A percentile compares a stretch with the other conserved stretches of the same genome.
Evolutionary conservation across 345 rosid species (phyloP).

Genomic region (Nasturtium officinale): DNA sequence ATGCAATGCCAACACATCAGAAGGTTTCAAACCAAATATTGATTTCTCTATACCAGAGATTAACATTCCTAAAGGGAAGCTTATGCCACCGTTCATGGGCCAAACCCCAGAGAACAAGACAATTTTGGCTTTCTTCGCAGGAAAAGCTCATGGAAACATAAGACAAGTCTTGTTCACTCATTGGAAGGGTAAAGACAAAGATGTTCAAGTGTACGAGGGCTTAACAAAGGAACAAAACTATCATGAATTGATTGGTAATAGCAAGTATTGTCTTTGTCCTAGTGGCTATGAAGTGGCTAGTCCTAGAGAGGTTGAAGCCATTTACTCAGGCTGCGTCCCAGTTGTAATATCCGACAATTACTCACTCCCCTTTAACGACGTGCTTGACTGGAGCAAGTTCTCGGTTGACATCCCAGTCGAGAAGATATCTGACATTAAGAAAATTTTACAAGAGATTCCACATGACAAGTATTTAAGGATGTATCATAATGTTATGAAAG

Average conservation of each 20-base stretch:
- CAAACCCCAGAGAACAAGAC: conserved; percentile 33
- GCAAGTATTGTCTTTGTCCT: conserved; percentile 70
- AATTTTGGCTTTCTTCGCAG: conserved; percentile 53
- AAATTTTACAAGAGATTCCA: conserved; percentile 50
- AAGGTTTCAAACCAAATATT: conserved; percentile 47
- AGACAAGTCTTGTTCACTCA: conserved; percentile 42
- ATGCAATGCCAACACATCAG: conserved; percentile 56
- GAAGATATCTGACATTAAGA: conserved; percentile 52
- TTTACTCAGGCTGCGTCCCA: conserved; percentile 53
- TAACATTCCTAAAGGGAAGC: conserved; percentile 37
- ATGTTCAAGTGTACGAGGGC: conserved; percentile 51
- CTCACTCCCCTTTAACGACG: conserved; percentile 53
- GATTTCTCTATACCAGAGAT: conserved; percentile 60
- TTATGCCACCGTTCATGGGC: conserved; percentile 36
- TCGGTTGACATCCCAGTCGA: conserved; percentile 48
- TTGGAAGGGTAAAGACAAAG: conserved; percentile 54
- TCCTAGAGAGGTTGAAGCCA: conserved; percentile 53
- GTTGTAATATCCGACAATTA: conserved; percentile 54
- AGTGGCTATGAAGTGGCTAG: conserved; percentile 74
- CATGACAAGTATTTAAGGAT: conserved; percentile 44
- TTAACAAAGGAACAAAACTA: conserved; percentile 44
- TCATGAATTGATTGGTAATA: conserved; percentile 46
- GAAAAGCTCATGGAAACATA: conserved; percentile 52
- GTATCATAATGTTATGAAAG: conserved; percentile 48
- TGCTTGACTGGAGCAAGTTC: conserved; percentile 56